phyloP scores from a whole-genome alignment of 202 grass and related monocot species.

The Carex sylvatica region DNA sequence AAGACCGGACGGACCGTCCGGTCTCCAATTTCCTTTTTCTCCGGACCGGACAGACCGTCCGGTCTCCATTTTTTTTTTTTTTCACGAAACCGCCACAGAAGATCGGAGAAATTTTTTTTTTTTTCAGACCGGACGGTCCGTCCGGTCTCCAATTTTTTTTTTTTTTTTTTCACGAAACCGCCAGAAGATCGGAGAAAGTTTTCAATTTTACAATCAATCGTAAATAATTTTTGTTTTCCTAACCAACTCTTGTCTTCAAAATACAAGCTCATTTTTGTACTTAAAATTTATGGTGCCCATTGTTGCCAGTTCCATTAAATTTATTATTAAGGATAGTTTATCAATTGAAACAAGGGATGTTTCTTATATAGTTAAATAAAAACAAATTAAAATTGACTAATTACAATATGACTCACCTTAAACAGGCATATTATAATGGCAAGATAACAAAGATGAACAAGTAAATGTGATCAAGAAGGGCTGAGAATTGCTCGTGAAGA shows the following conservation, averaged over 20 bases:
- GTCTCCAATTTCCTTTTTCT: too few relatives aligned
- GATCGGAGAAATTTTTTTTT: too few relatives aligned
- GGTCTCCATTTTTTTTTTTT: too few relatives aligned
- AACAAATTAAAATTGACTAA: neutral
- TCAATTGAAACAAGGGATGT: neutral
- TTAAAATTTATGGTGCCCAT: neutral
- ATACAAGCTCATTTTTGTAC: neutral
- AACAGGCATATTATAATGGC: constrained; percentile 12
- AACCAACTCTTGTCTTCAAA: neutral
- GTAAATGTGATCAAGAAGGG: neutral
- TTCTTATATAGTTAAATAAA: neutral
- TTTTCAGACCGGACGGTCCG: too few relatives aligned
- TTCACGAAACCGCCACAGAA: too few relatives aligned
- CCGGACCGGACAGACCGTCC: too few relatives aligned
- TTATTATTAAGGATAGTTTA: neutral
- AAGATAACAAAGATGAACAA: neutral
- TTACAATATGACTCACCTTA: neutral
- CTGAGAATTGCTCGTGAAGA: neutral
- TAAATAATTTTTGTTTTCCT: neutral
- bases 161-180: too few relatives aligned
- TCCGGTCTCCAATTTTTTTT: too few relatives aligned
- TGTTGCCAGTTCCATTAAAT: neutral
- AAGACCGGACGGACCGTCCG: too few relatives aligned
- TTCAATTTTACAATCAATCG: too few relatives aligned
- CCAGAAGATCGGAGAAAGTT: too few relatives aligned